Evolutionary conservation across 495 filamentous ascomycete species (phyloP).

Genomic region (Parathielavia hyrcaniae): DNA sequence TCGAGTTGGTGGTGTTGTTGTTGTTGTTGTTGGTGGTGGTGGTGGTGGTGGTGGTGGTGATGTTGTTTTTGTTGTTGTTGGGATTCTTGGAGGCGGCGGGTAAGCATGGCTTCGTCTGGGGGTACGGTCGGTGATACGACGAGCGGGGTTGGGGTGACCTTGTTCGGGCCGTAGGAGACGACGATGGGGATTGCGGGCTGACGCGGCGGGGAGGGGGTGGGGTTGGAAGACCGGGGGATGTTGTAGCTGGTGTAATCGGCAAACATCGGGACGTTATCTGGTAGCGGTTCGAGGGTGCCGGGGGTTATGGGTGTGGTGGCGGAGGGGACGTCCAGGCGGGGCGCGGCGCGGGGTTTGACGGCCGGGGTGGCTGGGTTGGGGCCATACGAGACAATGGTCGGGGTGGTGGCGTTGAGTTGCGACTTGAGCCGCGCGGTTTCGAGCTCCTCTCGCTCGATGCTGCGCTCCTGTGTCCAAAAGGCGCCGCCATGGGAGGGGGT

Average conservation of each 20-base stretch:
- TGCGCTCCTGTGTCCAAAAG: conserved; percentile 18
- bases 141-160: conserved; percentile 30
- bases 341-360: conserved; percentile 23
- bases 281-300: conserved; percentile 16
- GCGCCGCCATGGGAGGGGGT: background rate
- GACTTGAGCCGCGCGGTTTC: conserved; percentile 30
- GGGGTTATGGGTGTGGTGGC: conserved; percentile 21
- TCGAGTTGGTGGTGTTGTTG: background rate
- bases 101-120: conserved; percentile 26
- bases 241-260: conserved; percentile 21
- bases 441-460: conserved; percentile 31
- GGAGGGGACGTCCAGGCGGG: conserved; percentile 18
- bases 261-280: conserved; percentile 18
- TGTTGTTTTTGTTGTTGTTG: no score
- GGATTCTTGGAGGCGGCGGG: conserved; percentile 12
- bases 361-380: conserved; percentile 35
- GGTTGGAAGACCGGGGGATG: conserved; percentile 6
- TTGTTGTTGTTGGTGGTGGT: no score
- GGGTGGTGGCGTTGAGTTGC: conserved; percentile 16
- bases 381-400: conserved; percentile 29
- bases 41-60: no score
- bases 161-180: conserved; percentile 33
- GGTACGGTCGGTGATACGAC: conserved; percentile 29
- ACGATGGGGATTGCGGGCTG: conserved; percentile 20
- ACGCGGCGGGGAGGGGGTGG: conserved; percentile 17